Conservation (phyloP, 2,329 filamentous ascomycete species). For the Bisporella sp. region DNA sequence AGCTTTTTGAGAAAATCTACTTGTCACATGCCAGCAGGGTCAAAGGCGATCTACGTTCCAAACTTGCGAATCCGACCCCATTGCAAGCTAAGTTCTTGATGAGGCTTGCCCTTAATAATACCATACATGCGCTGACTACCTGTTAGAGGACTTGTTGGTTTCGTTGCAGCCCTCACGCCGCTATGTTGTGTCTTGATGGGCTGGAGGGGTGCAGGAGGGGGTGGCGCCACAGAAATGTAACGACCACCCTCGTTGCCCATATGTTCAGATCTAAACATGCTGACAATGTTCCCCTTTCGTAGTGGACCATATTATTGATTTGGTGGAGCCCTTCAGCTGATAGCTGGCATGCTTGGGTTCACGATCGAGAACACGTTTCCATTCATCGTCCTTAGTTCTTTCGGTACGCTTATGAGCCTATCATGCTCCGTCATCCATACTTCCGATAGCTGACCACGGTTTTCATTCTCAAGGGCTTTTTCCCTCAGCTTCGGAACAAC, state of each 20-base stretch:
- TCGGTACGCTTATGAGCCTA: conserved; percentile 12
- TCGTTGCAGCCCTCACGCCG: conserved; percentile 42
- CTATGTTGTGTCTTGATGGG: conserved; percentile 46
- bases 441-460: not conserved
- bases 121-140: conserved; percentile 1
- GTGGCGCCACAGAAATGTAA: conserved; percentile 42
- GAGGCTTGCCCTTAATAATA: no score
- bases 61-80: conserved; percentile 55
- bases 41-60: conserved; percentile 46
- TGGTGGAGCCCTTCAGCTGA: conserved; percentile 44
- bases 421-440: not conserved
- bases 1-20: conserved; percentile 48
- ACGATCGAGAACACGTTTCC: conserved; percentile 53
- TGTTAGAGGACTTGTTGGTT: conserved; percentile 42
- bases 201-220: conserved; percentile 44
- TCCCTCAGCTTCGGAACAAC: conserved; percentile 50
- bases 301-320: conserved; percentile 45
- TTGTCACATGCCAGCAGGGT: conserved; percentile 46
- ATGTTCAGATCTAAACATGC: not conserved
- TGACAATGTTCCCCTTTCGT: conserved; percentile 3
- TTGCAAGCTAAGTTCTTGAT: conserved; percentile 34
- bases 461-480: conserved; percentile 32
- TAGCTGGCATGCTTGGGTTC: conserved; percentile 48
- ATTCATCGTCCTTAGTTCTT: conserved; percentile 48
- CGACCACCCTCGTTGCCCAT: conserved; percentile 13